These are phyloP conservation scores for Aspergillus unguis DNA, from an alignment of 2,329 filamentous ascomycete genomes.

Conservation along the genomic window DNA sequence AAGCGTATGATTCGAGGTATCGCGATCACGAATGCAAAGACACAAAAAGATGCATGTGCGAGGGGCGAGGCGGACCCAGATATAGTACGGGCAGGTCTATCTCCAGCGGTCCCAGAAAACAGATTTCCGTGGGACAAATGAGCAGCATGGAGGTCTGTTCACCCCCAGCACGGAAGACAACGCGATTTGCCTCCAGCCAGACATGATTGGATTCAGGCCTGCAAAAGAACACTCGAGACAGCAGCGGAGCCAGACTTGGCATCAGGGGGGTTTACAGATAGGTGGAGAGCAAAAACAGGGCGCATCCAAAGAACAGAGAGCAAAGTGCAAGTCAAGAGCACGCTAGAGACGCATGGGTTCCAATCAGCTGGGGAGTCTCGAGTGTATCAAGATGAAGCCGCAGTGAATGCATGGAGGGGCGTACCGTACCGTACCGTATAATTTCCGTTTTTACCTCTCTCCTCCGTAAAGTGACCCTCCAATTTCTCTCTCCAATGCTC, in stretches of 20 bases:
- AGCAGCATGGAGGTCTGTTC: constrained; percentile 19
- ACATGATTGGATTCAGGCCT: constrained; percentile 16
- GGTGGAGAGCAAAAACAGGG: constrained; percentile 10
- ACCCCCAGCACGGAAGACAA: constrained; percentile 8
- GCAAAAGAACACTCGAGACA: constrained; percentile 15
- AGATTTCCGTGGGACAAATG: constrained; percentile 13
- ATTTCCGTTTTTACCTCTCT: not conserved
- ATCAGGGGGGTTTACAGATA: constrained; percentile 8
- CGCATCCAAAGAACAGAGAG: constrained; percentile 6
- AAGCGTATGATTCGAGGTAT: constrained; percentile 5
- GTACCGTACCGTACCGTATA: constrained; percentile 1
- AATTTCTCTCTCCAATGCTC: not conserved
- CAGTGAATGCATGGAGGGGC: not conserved
- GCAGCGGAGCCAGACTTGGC: constrained; percentile 7
- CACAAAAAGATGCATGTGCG: constrained; percentile 12
- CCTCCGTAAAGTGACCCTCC: not conserved
- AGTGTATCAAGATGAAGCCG: constrained; percentile 7
- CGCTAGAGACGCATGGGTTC: constrained; percentile 6
- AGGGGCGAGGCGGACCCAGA: constrained; percentile 18
- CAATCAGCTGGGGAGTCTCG: constrained; percentile 12
- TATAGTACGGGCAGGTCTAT: constrained; percentile 20
- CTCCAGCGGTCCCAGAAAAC: constrained; percentile 2
- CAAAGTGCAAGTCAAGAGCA: no score
- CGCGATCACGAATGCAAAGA: constrained; percentile 10
- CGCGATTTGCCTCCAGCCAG: constrained; percentile 5